Evolutionary conservation across 148 eudicot genomes (phyloP).

Genomic region (Fagopyrum homotropicum): DNA sequence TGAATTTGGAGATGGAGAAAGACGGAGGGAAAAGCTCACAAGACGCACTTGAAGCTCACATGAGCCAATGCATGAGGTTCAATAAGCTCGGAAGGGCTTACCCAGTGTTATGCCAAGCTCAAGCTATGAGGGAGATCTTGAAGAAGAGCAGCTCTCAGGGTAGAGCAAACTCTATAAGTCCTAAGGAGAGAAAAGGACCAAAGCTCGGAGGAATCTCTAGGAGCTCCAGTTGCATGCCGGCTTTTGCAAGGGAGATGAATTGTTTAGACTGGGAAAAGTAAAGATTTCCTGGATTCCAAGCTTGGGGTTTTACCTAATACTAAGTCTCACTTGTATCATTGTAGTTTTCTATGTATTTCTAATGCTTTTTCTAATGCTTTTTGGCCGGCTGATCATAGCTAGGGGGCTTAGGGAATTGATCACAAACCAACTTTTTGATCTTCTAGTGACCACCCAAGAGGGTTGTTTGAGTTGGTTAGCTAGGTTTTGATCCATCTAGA

Average conservation of each 20-base stretch:
- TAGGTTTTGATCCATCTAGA: not conserved
- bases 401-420: not conserved
- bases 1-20: conserved; percentile 60
- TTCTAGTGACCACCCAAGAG: not conserved
- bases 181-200: conserved; percentile 34
- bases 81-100: conserved; percentile 69
- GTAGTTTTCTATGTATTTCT: not conserved
- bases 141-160: conserved; percentile 37
- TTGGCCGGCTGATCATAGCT: conserved; percentile 5
- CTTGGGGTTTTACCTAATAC: not conserved
- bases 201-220: conserved; percentile 54
- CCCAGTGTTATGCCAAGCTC: conserved; percentile 66
- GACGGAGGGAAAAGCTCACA: conserved; percentile 36
- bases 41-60: conserved; percentile 56
- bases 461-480: not conserved
- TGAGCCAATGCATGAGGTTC: conserved; percentile 69
- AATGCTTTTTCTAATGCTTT: not conserved
- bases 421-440: not conserved
- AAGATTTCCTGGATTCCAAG: not conserved
- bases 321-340: not conserved
- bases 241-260: conserved; percentile 44
- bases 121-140: conserved; percentile 70
- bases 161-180: conserved; percentile 53
- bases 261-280: conserved; percentile 18
- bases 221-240: conserved; percentile 83